phyloP scores from a whole-genome alignment of 495 filamentous ascomycete genomes.

The Lophiotrema nucula region DNA sequence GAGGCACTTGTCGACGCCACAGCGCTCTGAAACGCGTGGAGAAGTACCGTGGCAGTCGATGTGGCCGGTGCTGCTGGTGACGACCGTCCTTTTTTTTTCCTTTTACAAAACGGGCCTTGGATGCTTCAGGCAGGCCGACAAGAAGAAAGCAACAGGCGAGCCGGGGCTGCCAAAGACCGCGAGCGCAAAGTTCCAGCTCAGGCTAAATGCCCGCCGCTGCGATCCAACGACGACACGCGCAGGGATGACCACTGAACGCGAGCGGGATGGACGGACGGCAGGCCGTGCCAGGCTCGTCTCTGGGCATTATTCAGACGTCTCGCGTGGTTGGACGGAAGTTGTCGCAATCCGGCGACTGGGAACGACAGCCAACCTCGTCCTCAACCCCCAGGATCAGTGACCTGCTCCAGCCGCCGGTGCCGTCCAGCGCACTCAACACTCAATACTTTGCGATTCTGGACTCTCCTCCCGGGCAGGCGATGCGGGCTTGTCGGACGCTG shows the following conservation, averaged over 20 bases:
- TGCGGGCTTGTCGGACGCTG: too few species aligned
- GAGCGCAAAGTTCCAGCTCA: constrained; percentile 14
- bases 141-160: neutral
- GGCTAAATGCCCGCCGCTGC: constrained; percentile 31
- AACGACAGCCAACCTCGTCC: neutral
- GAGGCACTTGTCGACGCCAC: constrained; percentile 8
- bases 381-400: neutral
- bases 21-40: constrained; percentile 13
- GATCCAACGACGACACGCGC: constrained; percentile 22
- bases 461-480: too few species aligned
- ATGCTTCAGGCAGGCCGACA: constrained; percentile 25
- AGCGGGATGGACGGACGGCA: constrained; percentile 31
- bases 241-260: constrained; percentile 22
- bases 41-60: constrained; percentile 13
- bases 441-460: too few species aligned
- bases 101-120: constrained; percentile 15
- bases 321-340: constrained; percentile 24
- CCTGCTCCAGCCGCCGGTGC: neutral
- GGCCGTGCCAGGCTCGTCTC: constrained; percentile 22
- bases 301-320: constrained; percentile 13
- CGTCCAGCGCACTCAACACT: neutral
- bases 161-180: neutral
- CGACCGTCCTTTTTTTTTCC: neutral
- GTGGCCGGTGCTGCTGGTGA: neutral
- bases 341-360: constrained; percentile 24